Base-by-base conservation (phyloP, 2,329 filamentous ascomycete species). In the Aspergillus spinulosporus region DNA sequence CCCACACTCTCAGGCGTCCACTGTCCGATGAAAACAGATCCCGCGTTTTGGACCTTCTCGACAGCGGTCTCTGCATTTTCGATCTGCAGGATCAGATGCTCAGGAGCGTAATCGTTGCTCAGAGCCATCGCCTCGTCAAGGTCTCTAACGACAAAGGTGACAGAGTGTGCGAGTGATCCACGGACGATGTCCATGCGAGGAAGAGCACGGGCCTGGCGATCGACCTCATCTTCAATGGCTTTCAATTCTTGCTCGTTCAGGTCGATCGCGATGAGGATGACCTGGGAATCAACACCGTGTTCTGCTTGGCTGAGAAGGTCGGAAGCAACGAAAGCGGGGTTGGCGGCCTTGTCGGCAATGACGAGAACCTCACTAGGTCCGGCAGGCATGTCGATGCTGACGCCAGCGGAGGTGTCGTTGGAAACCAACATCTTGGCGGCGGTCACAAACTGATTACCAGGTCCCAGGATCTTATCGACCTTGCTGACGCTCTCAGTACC, bases 1-100 rank as follows among this genome's bases (percentile, higher is more conserved):
- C 94, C 94, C 2, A 99, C 94, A 72, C 90, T 96, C 77, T 99
- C 94, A 4, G 94, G 94, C 0, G 94, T 97, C 94, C 94, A 99
- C 62, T 89, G 82, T 7, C 94, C 94, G 62, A 97, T 87, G 72
- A 99, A 99, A 5, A 99, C 92, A 71, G 91, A 96, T 14, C 94
- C 94, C 2, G 94, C 94, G 66, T 99, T 97, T 77, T 92, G 84
- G 26, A 99, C 92, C 72, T 88, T 77, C 36, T 89, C 86, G 0
- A 96, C 87, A 2, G 88, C 81, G 57, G 83, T 79, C 65, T 89
- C 85, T 5, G 94, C 88, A 62, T 96, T 82, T 62, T 87, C 81
- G 46, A 97, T 77, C 73, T 97, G 94, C 47, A 99, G 80, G 65
- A 99, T 99, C 70, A 99, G 77, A 77, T 99, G 94, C 78, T 99